Percentiles rank a stretch among this genome's conserved stretches.
Evolutionary conservation across 768 basidiomycete species (phyloP).

Genomic region (Kondoa subrosea): DNA sequence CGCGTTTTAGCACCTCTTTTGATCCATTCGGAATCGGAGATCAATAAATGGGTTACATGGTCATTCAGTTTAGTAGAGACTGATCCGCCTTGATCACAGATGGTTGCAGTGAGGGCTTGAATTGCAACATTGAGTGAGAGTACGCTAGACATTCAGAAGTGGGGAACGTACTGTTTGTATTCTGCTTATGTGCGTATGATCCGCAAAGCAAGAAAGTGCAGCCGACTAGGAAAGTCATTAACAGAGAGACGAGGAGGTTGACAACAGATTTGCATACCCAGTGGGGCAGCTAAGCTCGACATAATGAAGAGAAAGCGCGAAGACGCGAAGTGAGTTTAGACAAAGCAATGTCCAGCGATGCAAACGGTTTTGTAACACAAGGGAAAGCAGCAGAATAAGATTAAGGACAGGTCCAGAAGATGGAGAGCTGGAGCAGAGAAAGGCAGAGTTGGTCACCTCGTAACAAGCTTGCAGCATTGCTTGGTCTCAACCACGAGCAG

Average conservation of each 20-base stretch:
- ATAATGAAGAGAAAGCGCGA: too few species aligned
- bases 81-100: constrained; percentile 1
- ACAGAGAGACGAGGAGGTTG: background rate
- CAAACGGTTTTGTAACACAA: too few species aligned
- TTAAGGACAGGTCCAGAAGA: too few species aligned
- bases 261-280: background rate
- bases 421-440: too few species aligned
- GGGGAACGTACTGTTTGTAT: background rate
- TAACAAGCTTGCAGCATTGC: too few species aligned
- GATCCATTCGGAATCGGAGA: background rate
- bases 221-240: background rate
- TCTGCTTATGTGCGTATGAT: background rate
- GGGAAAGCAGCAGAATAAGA: too few species aligned
- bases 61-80: background rate
- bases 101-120: background rate
- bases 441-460: too few species aligned
- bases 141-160: background rate
- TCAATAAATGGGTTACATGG: background rate
- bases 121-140: background rate
- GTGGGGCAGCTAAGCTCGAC: background rate
- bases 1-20: background rate
- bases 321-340: too few species aligned
- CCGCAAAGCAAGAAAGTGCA: background rate
- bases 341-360: too few species aligned
- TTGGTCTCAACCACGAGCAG: too few species aligned